phyloP scores from a whole-genome alignment of 148 eudicot genomes.

The Cornus controversa region DNA sequence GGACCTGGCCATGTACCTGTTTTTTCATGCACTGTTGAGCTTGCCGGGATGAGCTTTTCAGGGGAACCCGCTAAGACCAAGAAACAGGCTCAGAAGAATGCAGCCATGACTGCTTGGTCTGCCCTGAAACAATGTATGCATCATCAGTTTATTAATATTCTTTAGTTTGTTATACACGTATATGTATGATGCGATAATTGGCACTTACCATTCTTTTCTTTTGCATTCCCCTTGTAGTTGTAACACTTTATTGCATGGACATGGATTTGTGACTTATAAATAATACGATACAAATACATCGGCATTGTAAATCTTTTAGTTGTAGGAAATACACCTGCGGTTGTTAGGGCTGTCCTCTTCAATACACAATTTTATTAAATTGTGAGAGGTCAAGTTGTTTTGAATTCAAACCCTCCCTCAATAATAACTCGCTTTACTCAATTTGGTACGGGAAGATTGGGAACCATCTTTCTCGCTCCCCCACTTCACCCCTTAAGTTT shows the following conservation, averaged over 20 bases:
- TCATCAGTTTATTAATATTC: not conserved
- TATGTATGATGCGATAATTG: too few species aligned
- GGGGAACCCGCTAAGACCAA: constrained; percentile 54
- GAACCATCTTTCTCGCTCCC: not conserved
- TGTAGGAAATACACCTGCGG: not conserved
- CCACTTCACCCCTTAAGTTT: not conserved
- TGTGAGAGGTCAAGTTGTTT: too few species aligned
- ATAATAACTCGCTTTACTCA: too few species aligned
- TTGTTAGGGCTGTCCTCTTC: not conserved
- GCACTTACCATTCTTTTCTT: too few species aligned
- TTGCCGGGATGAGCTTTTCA: constrained; percentile 45
- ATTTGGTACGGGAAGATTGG: too few species aligned
- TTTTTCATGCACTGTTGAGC: constrained; percentile 54
- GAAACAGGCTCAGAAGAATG: constrained; percentile 69
- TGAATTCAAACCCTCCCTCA: too few species aligned
- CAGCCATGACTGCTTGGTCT: constrained; percentile 60
- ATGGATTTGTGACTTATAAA: too few species aligned
- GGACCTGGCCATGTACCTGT: constrained; percentile 62
- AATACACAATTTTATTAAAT: not conserved
- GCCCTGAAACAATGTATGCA: constrained; percentile 53
- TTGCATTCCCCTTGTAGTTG: too few species aligned
- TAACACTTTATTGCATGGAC: too few species aligned
- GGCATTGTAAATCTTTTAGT: too few species aligned
- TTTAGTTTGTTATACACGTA: not conserved
- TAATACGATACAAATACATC: too few species aligned